Conservation (phyloP, 2,329 filamentous ascomycete species). For the Colletotrichum salicis region DNA sequence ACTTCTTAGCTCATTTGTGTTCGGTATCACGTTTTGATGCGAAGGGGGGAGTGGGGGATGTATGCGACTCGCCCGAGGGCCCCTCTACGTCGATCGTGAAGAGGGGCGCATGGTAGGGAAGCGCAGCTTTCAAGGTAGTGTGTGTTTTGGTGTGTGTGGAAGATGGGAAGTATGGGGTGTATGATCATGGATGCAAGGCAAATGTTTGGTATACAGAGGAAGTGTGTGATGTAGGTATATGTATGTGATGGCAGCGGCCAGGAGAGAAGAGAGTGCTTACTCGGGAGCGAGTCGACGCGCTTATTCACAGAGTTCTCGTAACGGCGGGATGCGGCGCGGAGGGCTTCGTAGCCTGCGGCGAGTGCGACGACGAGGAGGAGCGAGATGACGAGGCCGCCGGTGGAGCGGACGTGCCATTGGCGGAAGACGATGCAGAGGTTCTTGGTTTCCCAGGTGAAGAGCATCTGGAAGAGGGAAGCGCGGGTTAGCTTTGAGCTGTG, state of each 20-base stretch:
- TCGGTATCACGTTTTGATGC: constrained; percentile 10
- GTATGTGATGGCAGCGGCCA: background rate
- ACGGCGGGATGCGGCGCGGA: constrained; percentile 79
- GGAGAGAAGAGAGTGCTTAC: constrained; percentile 54
- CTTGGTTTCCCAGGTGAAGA: constrained; percentile 94
- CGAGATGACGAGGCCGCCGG: constrained; percentile 80
- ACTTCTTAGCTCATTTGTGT: constrained; percentile 37
- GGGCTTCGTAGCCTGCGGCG: constrained; percentile 90
- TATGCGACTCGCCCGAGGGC: constrained; percentile 29
- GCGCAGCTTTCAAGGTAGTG: constrained; percentile 18
- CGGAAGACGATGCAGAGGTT: constrained; percentile 97
- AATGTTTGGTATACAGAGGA: background rate
- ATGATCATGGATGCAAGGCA: background rate
- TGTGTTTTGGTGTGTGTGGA: constrained; percentile 8
- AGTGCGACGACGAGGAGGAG: constrained; percentile 84
- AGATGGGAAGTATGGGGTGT: background rate
- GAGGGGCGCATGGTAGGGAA: constrained; percentile 20
- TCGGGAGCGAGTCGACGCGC: constrained; percentile 59
- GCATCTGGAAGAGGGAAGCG: constrained; percentile 73
- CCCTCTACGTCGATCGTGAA: constrained; percentile 24
- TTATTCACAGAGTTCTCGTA: constrained; percentile 74
- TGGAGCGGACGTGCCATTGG: constrained; percentile 86
- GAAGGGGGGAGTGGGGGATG: background rate
- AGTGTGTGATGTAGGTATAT: background rate
- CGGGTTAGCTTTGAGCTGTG: constrained; percentile 32